Base-by-base conservation (phyloP, 2,329 filamentous ascomycete species). In the Diaporthe sp. region DNA sequence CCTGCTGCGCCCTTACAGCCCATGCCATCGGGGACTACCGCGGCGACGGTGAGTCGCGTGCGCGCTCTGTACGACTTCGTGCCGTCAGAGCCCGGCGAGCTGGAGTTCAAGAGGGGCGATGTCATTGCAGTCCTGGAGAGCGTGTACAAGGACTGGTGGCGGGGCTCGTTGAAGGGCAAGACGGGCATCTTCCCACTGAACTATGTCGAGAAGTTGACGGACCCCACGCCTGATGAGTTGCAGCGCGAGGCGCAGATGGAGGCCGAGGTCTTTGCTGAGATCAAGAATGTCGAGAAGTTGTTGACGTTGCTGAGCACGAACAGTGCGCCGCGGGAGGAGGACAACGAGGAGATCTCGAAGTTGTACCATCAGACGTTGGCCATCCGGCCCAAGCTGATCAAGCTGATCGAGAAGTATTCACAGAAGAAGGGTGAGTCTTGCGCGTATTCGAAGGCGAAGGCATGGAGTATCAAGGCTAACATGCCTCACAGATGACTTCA, bases 61-160 rank as follows among this genome's bases (percentile, higher is more conserved):
- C 92, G 96, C 78, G 97, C 97, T 1, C 88, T 98, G 61, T 99
- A 95, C 83, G 97, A 99, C 84, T 99, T 99, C 84, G 92, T 94
- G 70, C 96, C 97, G 2, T 97, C 96, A 0, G 97, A 99, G 84
- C 92, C 95, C 0, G 97, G 96, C 65, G 97, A 99, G 86, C 88
- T 99, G 77, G 95, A 98, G 79, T 99, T 99, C 84, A 94, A 96
- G 79, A 98, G 98, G 86, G 96, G 97, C 39, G 97, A 99, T 83
- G 94, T 98, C 55, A 99, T 99, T 83, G 96, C 97, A 1, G 97
- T 99, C 22, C 89, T 99, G 55, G 97, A 98, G 85, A 98, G 96
- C 1, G 97, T 98, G 2, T 99, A 97, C 87, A 99, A 98, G 85
- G 97, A 99, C 84, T 99, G 97, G 97, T 99, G 97, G 97, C 96